Evolutionary conservation across 805 yeast species (phyloP).

Genomic region (Vanderwaltozyma yarrowii): DNA sequence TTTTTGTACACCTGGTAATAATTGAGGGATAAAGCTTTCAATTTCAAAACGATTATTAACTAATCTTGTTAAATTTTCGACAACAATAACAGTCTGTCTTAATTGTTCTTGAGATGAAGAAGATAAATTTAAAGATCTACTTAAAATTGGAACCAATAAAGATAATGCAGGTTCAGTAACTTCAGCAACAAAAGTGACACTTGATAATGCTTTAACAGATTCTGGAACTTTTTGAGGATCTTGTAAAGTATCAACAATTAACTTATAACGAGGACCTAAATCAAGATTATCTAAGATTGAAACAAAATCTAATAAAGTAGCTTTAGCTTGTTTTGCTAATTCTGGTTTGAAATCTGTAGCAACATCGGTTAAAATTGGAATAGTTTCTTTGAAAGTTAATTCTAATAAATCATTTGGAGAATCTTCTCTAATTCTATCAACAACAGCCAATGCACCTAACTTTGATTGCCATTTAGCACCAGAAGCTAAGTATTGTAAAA

Average conservation of each 20-base stretch:
- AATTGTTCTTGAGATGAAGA: slow-evolving; percentile 92
- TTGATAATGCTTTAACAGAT: slow-evolving; percentile 79
- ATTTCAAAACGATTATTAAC: slow-evolving; percentile 91
- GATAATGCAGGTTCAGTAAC: slow-evolving; percentile 95
- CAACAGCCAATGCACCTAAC: slow-evolving; percentile 60
- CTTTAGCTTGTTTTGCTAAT: slow-evolving; percentile 74
- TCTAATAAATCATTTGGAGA: slow-evolving; percentile 82
- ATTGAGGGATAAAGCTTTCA: slow-evolving; percentile 72
- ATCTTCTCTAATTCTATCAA: slow-evolving; percentile 68
- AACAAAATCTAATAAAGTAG: slow-evolving; percentile 60
- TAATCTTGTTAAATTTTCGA: slow-evolving; percentile 89
- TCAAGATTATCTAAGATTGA: slow-evolving; percentile 86
- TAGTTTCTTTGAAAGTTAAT: slow-evolving; percentile 61
- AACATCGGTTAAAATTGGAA: slow-evolving; percentile 80
- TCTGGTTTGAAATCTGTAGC: slow-evolving; percentile 97
- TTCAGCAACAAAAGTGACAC: slow-evolving; percentile 96
- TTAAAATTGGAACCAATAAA: slow-evolving; percentile 82
- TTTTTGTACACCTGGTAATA: slow-evolving; percentile 85
- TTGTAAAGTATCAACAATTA: slow-evolving; percentile 80
- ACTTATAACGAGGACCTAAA: slow-evolving; percentile 72
- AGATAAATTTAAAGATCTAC: slow-evolving; percentile 70
- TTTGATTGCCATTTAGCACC: slow-evolving; percentile 89
- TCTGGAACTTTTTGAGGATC: slow-evolving; percentile 82
- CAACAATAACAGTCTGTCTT: slow-evolving; percentile 92
- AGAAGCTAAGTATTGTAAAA: slow-evolving; percentile 61